Percentiles rank a stretch among this genome's conserved stretches.
Evolutionary conservation across 1,284 basidiomycete genomes (phyloP).

Genomic region (Butyriboletus regius): DNA sequence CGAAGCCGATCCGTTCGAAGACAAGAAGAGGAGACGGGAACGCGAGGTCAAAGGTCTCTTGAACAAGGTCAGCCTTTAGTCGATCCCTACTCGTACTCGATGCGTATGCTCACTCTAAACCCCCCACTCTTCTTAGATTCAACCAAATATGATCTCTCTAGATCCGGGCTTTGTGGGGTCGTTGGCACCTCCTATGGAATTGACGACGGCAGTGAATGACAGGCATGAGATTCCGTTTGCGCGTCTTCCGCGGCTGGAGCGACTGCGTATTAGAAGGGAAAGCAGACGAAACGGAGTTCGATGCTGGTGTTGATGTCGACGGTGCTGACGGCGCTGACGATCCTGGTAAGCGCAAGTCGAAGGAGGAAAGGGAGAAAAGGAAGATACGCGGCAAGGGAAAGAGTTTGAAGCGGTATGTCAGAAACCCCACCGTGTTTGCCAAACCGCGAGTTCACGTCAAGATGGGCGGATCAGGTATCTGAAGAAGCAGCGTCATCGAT

Average conservation of each 20-base stretch:
- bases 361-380: conserved; percentile 61
- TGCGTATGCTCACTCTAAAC: conserved; percentile 1
- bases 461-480: conserved; percentile 45
- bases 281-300: conserved; percentile 59
- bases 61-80: conserved; percentile 62
- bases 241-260: conserved; percentile 65
- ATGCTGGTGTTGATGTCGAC: conserved; percentile 29
- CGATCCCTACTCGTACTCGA: background rate
- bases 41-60: conserved; percentile 84
- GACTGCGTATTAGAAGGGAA: conserved; percentile 65
- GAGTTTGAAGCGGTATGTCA: conserved; percentile 65
- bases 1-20: conserved; percentile 93
- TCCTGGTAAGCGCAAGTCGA: conserved; percentile 29
- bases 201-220: conserved; percentile 52
- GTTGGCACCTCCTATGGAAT: conserved; percentile 55
- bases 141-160: conserved; percentile 87
- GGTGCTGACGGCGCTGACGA: conserved; percentile 28
- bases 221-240: conserved; percentile 57
- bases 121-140: conserved; percentile 49
- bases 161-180: conserved; percentile 79
- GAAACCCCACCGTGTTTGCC: background rate
- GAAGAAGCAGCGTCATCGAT: conserved; percentile 83
- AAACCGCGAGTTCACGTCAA: background rate
- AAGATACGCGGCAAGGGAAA: conserved; percentile 82
- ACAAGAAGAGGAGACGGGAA: conserved; percentile 74